phyloP scores from a whole-genome alignment of 352 stramenopile genomes.

The Globisporangium nagaii region DNA sequence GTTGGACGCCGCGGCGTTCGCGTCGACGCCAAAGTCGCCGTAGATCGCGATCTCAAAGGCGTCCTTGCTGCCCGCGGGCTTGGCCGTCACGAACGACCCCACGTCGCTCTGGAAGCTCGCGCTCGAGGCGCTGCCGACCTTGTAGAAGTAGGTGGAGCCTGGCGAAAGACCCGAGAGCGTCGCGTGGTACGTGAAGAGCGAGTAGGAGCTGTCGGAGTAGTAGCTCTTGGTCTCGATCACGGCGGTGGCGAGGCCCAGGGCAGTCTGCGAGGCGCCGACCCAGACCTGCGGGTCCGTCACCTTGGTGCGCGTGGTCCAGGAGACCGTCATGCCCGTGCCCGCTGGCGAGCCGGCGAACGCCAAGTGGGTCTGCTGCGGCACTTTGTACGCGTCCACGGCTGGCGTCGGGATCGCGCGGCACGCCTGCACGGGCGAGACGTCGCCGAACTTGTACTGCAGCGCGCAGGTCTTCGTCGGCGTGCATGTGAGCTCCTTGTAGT shows the following conservation, averaged over 20 bases:
- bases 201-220: slow-evolving; percentile 42
- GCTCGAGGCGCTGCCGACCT: slow-evolving; percentile 27
- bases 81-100: slow-evolving; percentile 29
- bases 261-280: slow-evolving; percentile 26
- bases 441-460: slow-evolving; percentile 32
- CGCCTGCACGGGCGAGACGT: slow-evolving; percentile 35
- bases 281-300: slow-evolving; percentile 41
- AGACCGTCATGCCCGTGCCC: slow-evolving; percentile 53
- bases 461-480: slow-evolving; percentile 10
- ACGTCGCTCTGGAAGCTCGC: slow-evolving; percentile 22
- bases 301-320: slow-evolving; percentile 48
- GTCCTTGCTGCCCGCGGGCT: slow-evolving; percentile 14
- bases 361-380: slow-evolving; percentile 55
- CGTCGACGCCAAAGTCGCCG: slow-evolving; percentile 42
- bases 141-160: slow-evolving; percentile 42
- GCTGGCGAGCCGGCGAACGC: slow-evolving; percentile 34
- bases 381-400: background rate
- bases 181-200: slow-evolving; percentile 40
- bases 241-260: slow-evolving; percentile 15
- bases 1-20: slow-evolving; percentile 24
- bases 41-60: slow-evolving; percentile 50
- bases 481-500: slow-evolving; percentile 21
- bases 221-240: slow-evolving; percentile 29
- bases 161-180: slow-evolving; percentile 23
- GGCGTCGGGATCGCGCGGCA: slow-evolving; percentile 19